Percentiles rank a stretch among this genome's conserved stretches.
Conservation (phyloP, 192 early-diverging fungal species). For the Oehlia diaphana region DNA sequence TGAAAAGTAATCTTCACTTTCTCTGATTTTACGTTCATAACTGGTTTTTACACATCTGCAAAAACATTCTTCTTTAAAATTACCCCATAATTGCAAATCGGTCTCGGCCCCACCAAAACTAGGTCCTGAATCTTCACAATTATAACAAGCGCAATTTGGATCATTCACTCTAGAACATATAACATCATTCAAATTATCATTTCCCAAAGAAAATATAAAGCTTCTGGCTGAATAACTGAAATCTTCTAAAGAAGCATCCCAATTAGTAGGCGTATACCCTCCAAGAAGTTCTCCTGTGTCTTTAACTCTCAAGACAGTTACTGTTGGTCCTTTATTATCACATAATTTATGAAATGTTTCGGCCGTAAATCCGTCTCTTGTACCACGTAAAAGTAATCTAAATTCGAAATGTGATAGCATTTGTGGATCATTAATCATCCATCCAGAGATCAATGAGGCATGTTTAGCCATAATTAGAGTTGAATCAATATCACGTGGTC, state of each 20-base stretch:
- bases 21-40: slow-evolving; percentile 17
- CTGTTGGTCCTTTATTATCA: slow-evolving; percentile 12
- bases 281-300: slow-evolving; percentile 5
- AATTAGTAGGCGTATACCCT: neutral
- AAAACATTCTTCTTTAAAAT: slow-evolving; percentile 1
- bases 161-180: neutral
- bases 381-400: slow-evolving; percentile 9
- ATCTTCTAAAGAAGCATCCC: neutral
- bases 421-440: neutral
- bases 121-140: neutral
- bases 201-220: neutral
- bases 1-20: neutral
- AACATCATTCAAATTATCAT: neutral
- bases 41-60: neutral
- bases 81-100: neutral
- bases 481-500: slow-evolving; percentile 1
- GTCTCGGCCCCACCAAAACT: neutral
- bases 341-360: slow-evolving; percentile 12
- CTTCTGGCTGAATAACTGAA: neutral
- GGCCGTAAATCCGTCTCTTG: neutral
- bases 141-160: neutral
- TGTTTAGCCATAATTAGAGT: neutral
- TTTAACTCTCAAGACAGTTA: neutral
- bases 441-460: slow-evolving; percentile 6
- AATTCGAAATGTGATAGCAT: neutral